These are phyloP conservation scores for Tylopilus balloui DNA, from an alignment of 768 basidiomycete genomes.

Conservation along the genomic window DNA sequence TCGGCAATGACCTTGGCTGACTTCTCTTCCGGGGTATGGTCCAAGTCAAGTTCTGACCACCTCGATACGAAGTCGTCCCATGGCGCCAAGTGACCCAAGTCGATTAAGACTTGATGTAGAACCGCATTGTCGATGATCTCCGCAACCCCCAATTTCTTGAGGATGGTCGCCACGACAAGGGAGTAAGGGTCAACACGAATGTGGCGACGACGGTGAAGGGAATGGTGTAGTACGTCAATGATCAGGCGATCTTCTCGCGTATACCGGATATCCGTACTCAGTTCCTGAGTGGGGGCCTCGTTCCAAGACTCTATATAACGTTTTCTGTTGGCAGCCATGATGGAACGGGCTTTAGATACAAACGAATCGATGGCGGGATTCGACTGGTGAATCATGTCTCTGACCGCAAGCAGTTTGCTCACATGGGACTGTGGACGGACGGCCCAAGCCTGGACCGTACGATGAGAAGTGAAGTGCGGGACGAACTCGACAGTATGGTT, in stretches of 20 bases:
- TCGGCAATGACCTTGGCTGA: slow-evolving; percentile 33
- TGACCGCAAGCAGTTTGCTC: slow-evolving; percentile 45
- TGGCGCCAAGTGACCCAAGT: slow-evolving; percentile 70
- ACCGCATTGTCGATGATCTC: slow-evolving; percentile 22
- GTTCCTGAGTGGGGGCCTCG: slow-evolving; percentile 27
- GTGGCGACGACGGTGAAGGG: slow-evolving; percentile 43
- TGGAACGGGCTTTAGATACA: slow-evolving; percentile 41
- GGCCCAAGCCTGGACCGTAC: slow-evolving; percentile 46
- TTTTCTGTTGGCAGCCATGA: slow-evolving; percentile 37
- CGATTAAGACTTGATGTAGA: slow-evolving; percentile 50
- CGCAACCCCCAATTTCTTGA: slow-evolving; percentile 51
- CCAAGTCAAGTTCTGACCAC: slow-evolving; percentile 32
- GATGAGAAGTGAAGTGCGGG: slow-evolving; percentile 43
- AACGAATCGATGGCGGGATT: slow-evolving; percentile 46
- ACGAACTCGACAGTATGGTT: slow-evolving; percentile 47
- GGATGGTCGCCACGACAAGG: slow-evolving; percentile 46
- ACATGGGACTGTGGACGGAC: slow-evolving; percentile 63
- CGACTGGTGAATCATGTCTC: slow-evolving; percentile 41
- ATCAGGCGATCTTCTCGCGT: slow-evolving; percentile 51
- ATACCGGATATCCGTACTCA: slow-evolving; percentile 37
- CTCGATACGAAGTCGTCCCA: slow-evolving; percentile 70
- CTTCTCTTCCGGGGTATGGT: slow-evolving; percentile 22
- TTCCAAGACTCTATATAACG: slow-evolving; percentile 29
- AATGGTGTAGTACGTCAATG: slow-evolving; percentile 52
- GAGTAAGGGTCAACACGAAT: slow-evolving; percentile 64